A percentile compares a stretch with the other conserved stretches of the same genome.
phyloP scores from a whole-genome alignment of 768 basidiomycete species.

The Suillus subluteus region DNA sequence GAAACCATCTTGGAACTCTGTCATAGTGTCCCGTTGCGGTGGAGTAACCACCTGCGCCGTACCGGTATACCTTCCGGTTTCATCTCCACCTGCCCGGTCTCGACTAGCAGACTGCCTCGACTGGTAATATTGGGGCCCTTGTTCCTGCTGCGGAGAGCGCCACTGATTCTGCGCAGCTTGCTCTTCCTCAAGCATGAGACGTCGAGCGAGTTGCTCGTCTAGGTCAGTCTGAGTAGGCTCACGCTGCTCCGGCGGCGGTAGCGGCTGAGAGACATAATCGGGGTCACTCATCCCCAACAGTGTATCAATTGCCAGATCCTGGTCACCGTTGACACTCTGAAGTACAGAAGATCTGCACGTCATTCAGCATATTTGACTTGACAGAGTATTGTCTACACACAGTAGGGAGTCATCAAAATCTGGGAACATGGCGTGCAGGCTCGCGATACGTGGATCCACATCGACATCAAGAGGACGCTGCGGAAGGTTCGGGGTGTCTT shows the following conservation, averaged over 20 bases:
- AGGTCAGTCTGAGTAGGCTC: constrained; percentile 61
- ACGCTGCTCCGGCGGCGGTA: constrained; percentile 2
- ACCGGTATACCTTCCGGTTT: constrained; percentile 11
- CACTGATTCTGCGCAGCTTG: constrained; percentile 30
- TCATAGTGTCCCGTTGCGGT: constrained; percentile 54
- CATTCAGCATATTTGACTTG: constrained; percentile 1
- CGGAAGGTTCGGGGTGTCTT: background rate
- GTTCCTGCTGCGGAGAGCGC: constrained; percentile 19
- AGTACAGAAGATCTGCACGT: constrained; percentile 63
- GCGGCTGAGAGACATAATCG: constrained; percentile 53
- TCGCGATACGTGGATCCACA: constrained; percentile 51
- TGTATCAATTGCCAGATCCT: constrained; percentile 76
- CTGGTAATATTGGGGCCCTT: constrained; percentile 30
- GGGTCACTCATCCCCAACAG: constrained; percentile 89
- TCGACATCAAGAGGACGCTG: constrained; percentile 5
- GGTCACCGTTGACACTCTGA: constrained; percentile 68
- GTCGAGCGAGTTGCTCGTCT: constrained; percentile 80
- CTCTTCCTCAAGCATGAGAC: constrained; percentile 66
- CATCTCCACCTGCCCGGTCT: constrained; percentile 17
- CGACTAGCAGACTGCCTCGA: constrained; percentile 11
- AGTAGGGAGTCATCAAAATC: constrained; percentile 77
- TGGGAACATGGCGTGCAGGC: constrained; percentile 73
- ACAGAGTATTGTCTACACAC: constrained; percentile 40
- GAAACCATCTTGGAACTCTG: constrained; percentile 76
- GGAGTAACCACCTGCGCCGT: constrained; percentile 20